Evolutionary conservation across 2,329 filamentous ascomycete species (phyloP).

Genomic region (Berkeleyomyces rouxiae): DNA sequence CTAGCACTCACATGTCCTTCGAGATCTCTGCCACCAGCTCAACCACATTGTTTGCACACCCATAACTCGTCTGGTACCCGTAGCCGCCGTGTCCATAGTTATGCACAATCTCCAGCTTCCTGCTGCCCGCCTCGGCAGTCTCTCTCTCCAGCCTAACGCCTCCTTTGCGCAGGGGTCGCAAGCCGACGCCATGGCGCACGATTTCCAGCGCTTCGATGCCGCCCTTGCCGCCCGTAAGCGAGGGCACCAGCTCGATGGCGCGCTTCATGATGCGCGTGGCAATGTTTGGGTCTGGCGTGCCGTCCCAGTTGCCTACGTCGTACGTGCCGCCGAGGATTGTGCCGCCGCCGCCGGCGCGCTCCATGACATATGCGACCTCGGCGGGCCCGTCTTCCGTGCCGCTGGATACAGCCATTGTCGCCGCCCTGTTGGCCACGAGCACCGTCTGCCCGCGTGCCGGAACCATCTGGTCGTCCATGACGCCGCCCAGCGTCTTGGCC

Average conservation of each 20-base stretch:
- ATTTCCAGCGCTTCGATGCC: conserved; percentile 59
- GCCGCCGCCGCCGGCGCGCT: conserved; percentile 60
- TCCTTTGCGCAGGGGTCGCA: conserved; percentile 57
- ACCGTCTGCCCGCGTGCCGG: conserved; percentile 74
- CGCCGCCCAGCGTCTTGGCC: conserved; percentile 61
- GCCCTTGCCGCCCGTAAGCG: conserved; percentile 46
- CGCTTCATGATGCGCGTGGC: conserved; percentile 72
- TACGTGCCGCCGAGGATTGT: conserved; percentile 79
- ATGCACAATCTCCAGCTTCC: conserved; percentile 56
- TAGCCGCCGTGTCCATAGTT: conserved; percentile 68
- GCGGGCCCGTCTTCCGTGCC: conserved; percentile 57
- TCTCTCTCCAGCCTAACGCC: conserved; percentile 58
- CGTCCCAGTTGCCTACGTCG: conserved; percentile 64
- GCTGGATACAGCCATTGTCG: conserved; percentile 51
- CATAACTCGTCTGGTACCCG: conserved; percentile 57
- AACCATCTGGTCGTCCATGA: conserved; percentile 54
- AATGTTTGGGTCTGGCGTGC: conserved; percentile 61
- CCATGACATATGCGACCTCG: conserved; percentile 70
- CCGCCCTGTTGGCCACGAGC: conserved; percentile 62
- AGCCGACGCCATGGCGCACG: conserved; percentile 64
- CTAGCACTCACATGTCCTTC: background rate
- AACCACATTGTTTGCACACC: conserved; percentile 50
- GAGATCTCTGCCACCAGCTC: conserved; percentile 48
- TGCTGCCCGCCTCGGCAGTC: conserved; percentile 36
- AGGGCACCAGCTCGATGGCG: conserved; percentile 46